Evolutionary conservation across 1,284 basidiomycete genomes (phyloP), one percentile per base, ranked within the genome.

Genomic region (Heterobasidion irregulare): DNA sequence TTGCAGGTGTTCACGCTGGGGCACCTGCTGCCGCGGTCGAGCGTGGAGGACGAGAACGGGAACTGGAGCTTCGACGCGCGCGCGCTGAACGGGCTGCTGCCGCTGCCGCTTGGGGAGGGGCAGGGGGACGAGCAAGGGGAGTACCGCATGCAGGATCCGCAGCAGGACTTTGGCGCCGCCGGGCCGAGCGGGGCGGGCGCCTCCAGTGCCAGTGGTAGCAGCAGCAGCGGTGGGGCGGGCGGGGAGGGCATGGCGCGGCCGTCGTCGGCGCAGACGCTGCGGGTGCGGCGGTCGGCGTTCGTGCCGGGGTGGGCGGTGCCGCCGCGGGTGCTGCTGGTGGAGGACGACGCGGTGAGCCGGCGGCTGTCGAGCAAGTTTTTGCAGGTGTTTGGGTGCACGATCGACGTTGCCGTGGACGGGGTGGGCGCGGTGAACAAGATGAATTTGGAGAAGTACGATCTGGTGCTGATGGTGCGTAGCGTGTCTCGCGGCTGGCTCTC

Each of bases 341-440:
- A 98, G 68, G 95, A 98, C 68, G 95, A 98, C 66, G 89, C 89
- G 13, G 92, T 98, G 26, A 94, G 88, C 67, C 74, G 95, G 53
- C 87, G 86, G 64, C 72, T 98, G 56, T 89, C 89, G 60, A 90
- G 84, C 75, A 97, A 96, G 73, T 97, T 98, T 69, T 70, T 98
- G 66, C 89, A 97, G 71, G 89, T 98, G 50, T 96, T 96, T 70
- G 95, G 95, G 51, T 98, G 94, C 68, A 85, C 87, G 61, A 95
- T 92, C 62, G 94, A 98, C 65, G 90, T 96, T 43, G 95, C 94
- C 1, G 92, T 94, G 43, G 89, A 98, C 70, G 95, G 94, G 0
- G 83, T 94, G n/a, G 84, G 85, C 10, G 95, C 95, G 0, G 92
- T 98, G 55, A 89, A 91, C 66, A 95, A 92, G 80, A 97, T 98